These are phyloP conservation scores for Xylaria nigripes DNA, from an alignment of 495 filamentous ascomycete genomes.

Conservation along the genomic window DNA sequence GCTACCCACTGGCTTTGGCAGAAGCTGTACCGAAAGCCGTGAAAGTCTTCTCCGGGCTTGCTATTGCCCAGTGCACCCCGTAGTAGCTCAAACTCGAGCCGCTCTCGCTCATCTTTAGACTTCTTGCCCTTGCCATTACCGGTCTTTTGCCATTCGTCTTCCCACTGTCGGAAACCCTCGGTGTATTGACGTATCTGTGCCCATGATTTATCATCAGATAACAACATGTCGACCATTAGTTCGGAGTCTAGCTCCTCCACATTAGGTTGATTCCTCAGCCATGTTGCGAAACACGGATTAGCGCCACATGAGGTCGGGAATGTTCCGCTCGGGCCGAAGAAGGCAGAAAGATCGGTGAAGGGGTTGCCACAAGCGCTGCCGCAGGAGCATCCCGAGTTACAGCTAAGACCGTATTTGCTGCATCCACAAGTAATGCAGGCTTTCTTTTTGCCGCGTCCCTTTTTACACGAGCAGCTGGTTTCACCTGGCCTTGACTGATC, in stretches of 20 bases:
- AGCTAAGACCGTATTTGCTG: constrained; percentile 22
- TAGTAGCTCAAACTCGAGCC: constrained; percentile 24
- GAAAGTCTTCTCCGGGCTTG: constrained; percentile 21
- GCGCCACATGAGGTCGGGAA: constrained; percentile 23
- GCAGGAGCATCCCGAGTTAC: constrained; percentile 19
- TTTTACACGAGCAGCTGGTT: constrained; percentile 24
- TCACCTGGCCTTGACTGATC: constrained; percentile 16
- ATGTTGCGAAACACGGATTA: constrained; percentile 25
- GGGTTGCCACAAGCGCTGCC: constrained; percentile 21
- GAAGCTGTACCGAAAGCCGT: constrained; percentile 26
- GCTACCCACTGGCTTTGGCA: constrained; percentile 21
- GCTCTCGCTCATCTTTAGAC: constrained; percentile 19
- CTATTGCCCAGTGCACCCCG: constrained; percentile 21
- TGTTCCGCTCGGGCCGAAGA: constrained; percentile 18
- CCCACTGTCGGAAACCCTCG: constrained; percentile 24
- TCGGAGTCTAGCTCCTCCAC: constrained; percentile 25
- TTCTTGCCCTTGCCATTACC: constrained; percentile 22
- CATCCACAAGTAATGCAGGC: constrained; percentile 22
- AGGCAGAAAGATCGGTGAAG: constrained; percentile 21
- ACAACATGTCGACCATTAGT: constrained; percentile 25
- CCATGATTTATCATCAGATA: constrained; percentile 26
- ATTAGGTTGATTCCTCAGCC: constrained; percentile 25
- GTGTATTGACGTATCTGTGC: constrained; percentile 18
- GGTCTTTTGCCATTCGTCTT: constrained; percentile 23
- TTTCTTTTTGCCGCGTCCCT: constrained; percentile 25